Percentiles rank a stretch among this genome's conserved stretches.
phyloP scores from a whole-genome alignment of 345 rosid species.

The Eutrema yunnanense region DNA sequence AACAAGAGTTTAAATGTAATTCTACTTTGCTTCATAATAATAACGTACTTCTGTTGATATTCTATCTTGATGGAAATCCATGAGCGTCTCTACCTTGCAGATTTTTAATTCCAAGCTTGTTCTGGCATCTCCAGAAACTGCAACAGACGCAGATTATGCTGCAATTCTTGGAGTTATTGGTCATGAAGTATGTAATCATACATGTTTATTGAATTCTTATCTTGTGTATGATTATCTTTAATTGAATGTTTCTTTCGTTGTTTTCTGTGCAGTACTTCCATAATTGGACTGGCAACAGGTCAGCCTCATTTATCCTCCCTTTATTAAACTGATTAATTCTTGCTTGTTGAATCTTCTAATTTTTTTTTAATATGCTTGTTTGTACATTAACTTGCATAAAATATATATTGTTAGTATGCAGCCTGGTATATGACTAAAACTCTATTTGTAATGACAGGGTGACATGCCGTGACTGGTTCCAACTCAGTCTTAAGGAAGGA shows the following conservation, averaged over 20 bases:
- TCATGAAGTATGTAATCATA: conserved; percentile 66
- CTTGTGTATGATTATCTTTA: not conserved
- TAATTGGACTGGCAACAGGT: conserved; percentile 99
- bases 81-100: conserved; percentile 39
- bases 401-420: not conserved
- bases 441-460: conserved; percentile 52
- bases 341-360: not conserved
- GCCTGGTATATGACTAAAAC: conserved; percentile 8
- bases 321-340: not conserved
- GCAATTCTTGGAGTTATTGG: conserved; percentile 98
- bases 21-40: not conserved
- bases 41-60: not conserved
- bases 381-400: not conserved
- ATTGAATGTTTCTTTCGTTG: conserved; percentile 22
- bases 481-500: conserved; percentile 98
- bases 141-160: conserved; percentile 91
- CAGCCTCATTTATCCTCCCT: conserved; percentile 15
- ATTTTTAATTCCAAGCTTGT: conserved; percentile 97
- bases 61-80: conserved; percentile 6
- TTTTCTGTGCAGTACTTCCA: conserved; percentile 83
- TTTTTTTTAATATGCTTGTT: not conserved
- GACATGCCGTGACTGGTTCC: conserved; percentile 99
- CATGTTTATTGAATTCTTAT: not conserved
- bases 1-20: conserved; percentile 95
- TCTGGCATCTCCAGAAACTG: conserved; percentile 97